phyloP scores from a whole-genome alignment of 371 early-diverging fungal species.

The Racocetra persica region DNA sequence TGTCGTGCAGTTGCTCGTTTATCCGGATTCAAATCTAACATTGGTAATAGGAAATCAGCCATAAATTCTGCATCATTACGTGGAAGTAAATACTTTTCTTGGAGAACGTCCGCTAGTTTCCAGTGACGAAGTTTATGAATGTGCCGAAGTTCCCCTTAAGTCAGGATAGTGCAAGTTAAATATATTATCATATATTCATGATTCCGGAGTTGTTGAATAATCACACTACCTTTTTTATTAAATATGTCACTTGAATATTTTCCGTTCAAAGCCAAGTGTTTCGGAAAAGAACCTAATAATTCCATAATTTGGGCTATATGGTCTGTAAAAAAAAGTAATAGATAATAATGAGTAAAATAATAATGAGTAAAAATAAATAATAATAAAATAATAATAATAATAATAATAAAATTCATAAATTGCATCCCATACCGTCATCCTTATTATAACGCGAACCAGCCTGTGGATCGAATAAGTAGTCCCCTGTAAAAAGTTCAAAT shows the following conservation, averaged over 20 bases:
- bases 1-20: conserved; percentile 63
- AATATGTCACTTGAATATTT: conserved; percentile 82
- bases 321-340: conserved; percentile 62
- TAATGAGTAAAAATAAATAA: conserved; percentile 10
- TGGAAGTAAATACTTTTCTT: conserved; percentile 79
- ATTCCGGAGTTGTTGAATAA: not conserved
- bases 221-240: conserved; percentile 63
- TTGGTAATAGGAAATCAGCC: conserved; percentile 72
- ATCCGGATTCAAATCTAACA: conserved; percentile 78
- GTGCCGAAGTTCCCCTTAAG: conserved; percentile 76
- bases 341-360: not conserved
- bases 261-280: conserved; percentile 74
- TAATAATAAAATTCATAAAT: conserved; percentile 4
- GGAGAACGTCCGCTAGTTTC: conserved; percentile 81
- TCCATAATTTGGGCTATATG: conserved; percentile 97
- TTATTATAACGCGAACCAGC: conserved; percentile 83
- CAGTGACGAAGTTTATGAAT: conserved; percentile 86
- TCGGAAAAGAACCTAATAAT: conserved; percentile 85
- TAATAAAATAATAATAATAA: not conserved
- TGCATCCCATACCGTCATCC: conserved; percentile 79
- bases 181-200: not conserved
- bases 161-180: conserved; percentile 41
- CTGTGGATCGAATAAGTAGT: conserved; percentile 94
- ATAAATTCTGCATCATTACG: conserved; percentile 66
- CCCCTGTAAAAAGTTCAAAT: conserved; percentile 92